Evolutionary conservation across 2,329 filamentous ascomycete species (phyloP).

Genomic region (Coleophoma cylindrospora): DNA sequence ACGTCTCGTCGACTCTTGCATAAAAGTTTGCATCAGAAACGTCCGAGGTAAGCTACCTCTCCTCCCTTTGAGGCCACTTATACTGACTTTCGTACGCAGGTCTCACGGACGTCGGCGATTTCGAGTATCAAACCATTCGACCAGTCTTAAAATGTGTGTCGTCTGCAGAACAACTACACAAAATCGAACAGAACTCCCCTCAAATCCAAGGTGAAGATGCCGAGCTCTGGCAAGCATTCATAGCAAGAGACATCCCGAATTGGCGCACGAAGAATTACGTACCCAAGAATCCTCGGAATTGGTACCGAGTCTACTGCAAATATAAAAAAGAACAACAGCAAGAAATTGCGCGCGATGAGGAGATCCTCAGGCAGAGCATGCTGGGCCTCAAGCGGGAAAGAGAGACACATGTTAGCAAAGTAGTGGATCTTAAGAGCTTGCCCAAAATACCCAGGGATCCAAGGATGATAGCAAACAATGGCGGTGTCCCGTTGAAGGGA

Average conservation of each 20-base stretch:
- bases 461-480: slow-evolving; percentile 28
- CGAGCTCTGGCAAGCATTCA: slow-evolving; percentile 76
- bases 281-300: slow-evolving; percentile 63
- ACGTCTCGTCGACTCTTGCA: slow-evolving; percentile 47
- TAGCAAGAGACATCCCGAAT: slow-evolving; percentile 70
- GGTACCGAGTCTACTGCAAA: slow-evolving; percentile 73
- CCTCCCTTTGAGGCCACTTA: background rate
- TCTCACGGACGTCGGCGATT: slow-evolving; percentile 66
- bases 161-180: slow-evolving; percentile 67
- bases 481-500: slow-evolving; percentile 22
- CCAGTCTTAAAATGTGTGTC: slow-evolving; percentile 68
- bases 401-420: slow-evolving; percentile 49
- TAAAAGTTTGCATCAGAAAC: slow-evolving; percentile 46
- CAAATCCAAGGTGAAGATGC: slow-evolving; percentile 66
- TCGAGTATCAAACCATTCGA: slow-evolving; percentile 61
- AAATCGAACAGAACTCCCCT: slow-evolving; percentile 70
- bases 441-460: slow-evolving; percentile 35
- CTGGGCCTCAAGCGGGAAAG: slow-evolving; percentile 54
- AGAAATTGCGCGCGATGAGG: slow-evolving; percentile 52
- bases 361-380: slow-evolving; percentile 46
- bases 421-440: slow-evolving; percentile 46
- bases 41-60: slow-evolving; percentile 29
- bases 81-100: slow-evolving; percentile 25
- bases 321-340: slow-evolving; percentile 56
- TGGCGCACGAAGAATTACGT: slow-evolving; percentile 55